Percentiles rank a stretch among this genome's conserved stretches.
Evolutionary conservation across 2,329 filamentous ascomycete species (phyloP).

Genomic region (Cladophialophora yegresii): DNA sequence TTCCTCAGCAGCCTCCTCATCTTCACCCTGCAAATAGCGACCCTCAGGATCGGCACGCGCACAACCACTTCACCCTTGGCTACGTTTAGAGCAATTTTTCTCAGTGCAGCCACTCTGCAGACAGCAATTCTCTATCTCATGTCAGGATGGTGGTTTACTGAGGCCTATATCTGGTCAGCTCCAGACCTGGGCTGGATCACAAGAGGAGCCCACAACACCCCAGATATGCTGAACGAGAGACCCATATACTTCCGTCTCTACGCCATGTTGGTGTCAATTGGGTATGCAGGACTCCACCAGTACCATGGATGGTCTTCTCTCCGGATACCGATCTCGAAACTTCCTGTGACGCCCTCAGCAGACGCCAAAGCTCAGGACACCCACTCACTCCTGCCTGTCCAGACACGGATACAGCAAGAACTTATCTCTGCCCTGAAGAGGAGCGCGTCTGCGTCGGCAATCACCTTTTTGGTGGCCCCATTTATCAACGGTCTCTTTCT

Average conservation of each 20-base stretch:
- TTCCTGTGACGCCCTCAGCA: constrained; percentile 33
- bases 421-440: constrained; percentile 40
- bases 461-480: constrained; percentile 51
- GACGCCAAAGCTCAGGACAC: constrained; percentile 42
- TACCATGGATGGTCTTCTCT: constrained; percentile 73
- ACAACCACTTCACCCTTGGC: constrained; percentile 70
- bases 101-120: constrained; percentile 64
- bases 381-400: constrained; percentile 43
- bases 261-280: constrained; percentile 66
- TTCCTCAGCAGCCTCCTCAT: constrained; percentile 75
- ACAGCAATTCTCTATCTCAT: constrained; percentile 74
- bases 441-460: constrained; percentile 43
- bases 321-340: constrained; percentile 51
- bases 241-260: constrained; percentile 76
- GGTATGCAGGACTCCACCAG: constrained; percentile 70
- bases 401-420: constrained; percentile 44
- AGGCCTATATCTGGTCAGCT: constrained; percentile 76
- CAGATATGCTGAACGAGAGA: constrained; percentile 79
- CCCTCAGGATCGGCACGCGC: constrained; percentile 73
- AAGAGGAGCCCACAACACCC: constrained; percentile 54
- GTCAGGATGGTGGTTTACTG: constrained; percentile 77
- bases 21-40: constrained; percentile 81
- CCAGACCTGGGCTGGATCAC: constrained; percentile 73
- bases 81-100: constrained; percentile 60
- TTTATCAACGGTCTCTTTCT: constrained; percentile 65